A percentile compares a stretch with the other conserved stretches of the same genome.
Conservation (phyloP, 345 rosid genomes). For the Clausena lansium region DNA sequence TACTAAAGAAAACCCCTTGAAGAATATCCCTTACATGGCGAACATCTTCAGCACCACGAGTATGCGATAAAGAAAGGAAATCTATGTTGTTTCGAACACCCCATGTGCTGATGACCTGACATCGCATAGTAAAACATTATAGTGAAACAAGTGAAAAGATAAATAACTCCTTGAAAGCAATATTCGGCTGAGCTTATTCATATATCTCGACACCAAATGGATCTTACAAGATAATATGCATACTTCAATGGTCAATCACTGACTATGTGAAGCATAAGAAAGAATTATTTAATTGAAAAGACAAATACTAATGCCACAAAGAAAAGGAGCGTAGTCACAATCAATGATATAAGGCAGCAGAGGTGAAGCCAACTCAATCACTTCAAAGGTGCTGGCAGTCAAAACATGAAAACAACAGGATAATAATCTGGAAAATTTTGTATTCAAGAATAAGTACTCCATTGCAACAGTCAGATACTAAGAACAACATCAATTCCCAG, state of each 20-base stretch:
- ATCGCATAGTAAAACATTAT: conserved; percentile 5
- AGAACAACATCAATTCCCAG: conserved; percentile 1
- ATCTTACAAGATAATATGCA: not conserved
- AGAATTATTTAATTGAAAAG: not conserved
- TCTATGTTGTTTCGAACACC: conserved; percentile 63
- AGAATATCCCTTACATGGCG: conserved; percentile 45
- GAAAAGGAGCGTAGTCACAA: not conserved
- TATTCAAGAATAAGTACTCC: not conserved
- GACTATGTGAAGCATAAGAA: not conserved
- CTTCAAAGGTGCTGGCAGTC: not conserved
- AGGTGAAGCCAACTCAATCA: not conserved
- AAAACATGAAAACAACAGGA: not conserved
- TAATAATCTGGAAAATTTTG: not conserved
- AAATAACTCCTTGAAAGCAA: not conserved
- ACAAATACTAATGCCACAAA: not conserved
- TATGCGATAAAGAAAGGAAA: conserved; percentile 61
- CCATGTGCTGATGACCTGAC: conserved; percentile 72
- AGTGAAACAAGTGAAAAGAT: not conserved
- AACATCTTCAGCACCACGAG: conserved; percentile 66
- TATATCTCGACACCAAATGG: not conserved
- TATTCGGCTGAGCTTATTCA: not conserved
- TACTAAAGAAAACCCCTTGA: not conserved
- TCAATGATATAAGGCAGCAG: not conserved
- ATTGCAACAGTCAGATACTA: not conserved
- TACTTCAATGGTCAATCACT: not conserved